Evolutionary conservation across 345 rosid genomes (phyloP), one percentile per base, ranked within the genome.

Genomic region (Eucalyptus cloeziana): DNA sequence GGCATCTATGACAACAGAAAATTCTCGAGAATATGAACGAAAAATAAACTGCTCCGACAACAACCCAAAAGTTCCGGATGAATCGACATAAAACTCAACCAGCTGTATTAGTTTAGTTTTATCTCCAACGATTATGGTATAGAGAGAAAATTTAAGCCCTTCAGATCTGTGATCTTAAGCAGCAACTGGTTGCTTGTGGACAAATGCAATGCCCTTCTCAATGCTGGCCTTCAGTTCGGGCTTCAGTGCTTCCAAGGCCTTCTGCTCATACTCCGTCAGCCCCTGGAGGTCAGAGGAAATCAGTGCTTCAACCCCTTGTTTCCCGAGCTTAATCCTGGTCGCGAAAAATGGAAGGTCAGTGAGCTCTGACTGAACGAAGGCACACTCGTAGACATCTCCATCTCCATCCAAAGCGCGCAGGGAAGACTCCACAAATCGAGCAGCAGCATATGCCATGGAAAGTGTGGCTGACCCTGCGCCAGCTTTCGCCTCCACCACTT

Each of bases 401-500:
- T 97, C 98, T 80, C 99, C 99, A 85, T 96, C 98, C 86, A 98
- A 93, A 60, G 99, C 99, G 80, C 98, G 97, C 49, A 98, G 99
- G 87, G 99, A 97, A 76, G 99, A 97, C 94, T 98, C 99, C 0
- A 98, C 97, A 85, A 98, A 97, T 92, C 99, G 94, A 21, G 99
- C 99, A 3, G 98, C 98, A n/a, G 99, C 99, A 91, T 98, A 97
- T 10, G 99, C 99, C 99, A 98, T 98, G 6, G 99, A 97, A 88
- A 98, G 92, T 31, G 99, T 98, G 56, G 99, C 99, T 69, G 99
- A 98, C 58, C 99, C 99, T 24, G 98, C 98, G 87, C 99, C 98
- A 4, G 96, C 99, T 93, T 97, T 98, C 3, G 98, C 99, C 93
- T 98, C 99, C 91, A 97, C 98, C 19, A 98, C 98, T 93, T 97